Evolutionary conservation across 2,329 filamentous ascomycete species (phyloP), one percentile per base, ranked within the genome.

Genomic region (Xylariales sp.): DNA sequence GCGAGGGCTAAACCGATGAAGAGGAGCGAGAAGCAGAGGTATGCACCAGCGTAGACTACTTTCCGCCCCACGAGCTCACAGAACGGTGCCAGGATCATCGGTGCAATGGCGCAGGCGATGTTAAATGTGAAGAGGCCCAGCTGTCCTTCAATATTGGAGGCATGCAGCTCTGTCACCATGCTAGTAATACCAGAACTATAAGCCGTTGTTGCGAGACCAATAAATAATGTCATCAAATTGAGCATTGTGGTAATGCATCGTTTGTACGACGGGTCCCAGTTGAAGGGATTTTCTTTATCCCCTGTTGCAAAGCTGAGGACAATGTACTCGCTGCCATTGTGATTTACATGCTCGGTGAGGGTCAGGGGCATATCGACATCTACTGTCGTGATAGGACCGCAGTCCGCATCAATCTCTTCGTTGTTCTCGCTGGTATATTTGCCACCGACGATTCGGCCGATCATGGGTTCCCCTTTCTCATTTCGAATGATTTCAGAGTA

Each of bases 141-240:
- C 48, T 74, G 62, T 21, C 69, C 70, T 5, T 70, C 50, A 37
- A 66, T 60, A 0, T 52, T 53, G 1, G 61, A 60, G 3, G 63
- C 59, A 17, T 64, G 60, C 6, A 74, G 51, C 1, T 74, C 70
- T 23, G 51, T 47, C 11, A 52, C 56, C 70, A 74, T 74, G 37
- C 52, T 55, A 37, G 52, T 49, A 46, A 74, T 69, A 29, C 69
- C 70, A 16, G 68, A 69, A 37, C 63, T 69, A 57, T 74, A 74
- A 10, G 69, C 67, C 4, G 70, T 74, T 5, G 70, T 74, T n/a
- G 70, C 70, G 12, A 73, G 60, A 52, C 70, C 70, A 41, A 74
- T 72, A 54, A 72, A 74, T 7, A 74, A 58, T 2, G 70, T 73
- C 70, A 74, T 74, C 11, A 69, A 44, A 47, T 69, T 71, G 12